Evolutionary conservation across 768 basidiomycete species (phyloP), one percentile per base, ranked within the genome.

Genomic region (Trametes meyenii): DNA sequence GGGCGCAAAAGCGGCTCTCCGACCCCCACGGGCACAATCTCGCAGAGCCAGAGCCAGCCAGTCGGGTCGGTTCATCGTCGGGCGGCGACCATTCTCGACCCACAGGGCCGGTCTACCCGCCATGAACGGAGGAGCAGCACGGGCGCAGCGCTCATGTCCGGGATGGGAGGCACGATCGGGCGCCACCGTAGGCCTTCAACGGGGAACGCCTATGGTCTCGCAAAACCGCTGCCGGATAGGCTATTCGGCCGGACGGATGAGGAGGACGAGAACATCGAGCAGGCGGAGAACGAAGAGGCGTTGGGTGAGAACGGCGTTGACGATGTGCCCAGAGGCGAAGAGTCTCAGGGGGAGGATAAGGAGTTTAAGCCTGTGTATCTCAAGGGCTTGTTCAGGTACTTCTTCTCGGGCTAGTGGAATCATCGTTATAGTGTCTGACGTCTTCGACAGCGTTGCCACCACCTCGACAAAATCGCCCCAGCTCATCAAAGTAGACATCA

Each of bases 291-390:
- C 14, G 85, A 82, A 62, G 78, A 76, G 58, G 70, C 71, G 23
- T 69, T 67, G n/a, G 67, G 63, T 7, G 70, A 69, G 45, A 70
- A 72, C 44, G 73, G 72, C 54, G 78, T 77, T 16, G 80, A 77
- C 55, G 33, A 63, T 33, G 51, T 39, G 55, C 61, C 35, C 26
- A 61, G 50, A 5, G 67, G 60, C 29, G 66, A 83, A 46, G 81
- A 82, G 63, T 76, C 79, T 54, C 83, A 83, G 60, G 72, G 79
- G n/a, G 76, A 81, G 33, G 87, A 88, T 66, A 88, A 87, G 75
- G 90, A 92, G 59, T 89, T 93, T 70, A 98, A 98, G 77, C 93
- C 97, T 1, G 87, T 98, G 48, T 96, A 93, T 76, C 77, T 98
- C 70, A 99, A 98, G 76, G 97, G 97, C 6, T 71, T 99, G 50